A percentile compares a stretch with the other conserved stretches of the same genome.
Conservation (phyloP, 1,139 yeast species). For the Magnusiomyces magnusii region DNA sequence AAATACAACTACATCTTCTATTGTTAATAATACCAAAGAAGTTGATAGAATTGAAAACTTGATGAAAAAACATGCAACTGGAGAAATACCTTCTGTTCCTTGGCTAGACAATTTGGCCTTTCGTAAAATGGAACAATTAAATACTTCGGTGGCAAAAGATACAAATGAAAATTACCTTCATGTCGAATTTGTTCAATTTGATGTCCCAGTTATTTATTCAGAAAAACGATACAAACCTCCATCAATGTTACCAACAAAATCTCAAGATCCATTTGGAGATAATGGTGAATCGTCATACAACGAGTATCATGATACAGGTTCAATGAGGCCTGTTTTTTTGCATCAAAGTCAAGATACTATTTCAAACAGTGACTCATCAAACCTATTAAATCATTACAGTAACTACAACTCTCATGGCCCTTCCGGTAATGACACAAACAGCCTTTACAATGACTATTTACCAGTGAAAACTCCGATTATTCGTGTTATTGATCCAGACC, state of each 20-base stretch:
- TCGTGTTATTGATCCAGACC: conserved; percentile 59
- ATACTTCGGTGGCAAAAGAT: conserved; percentile 23
- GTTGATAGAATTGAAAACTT: conserved; percentile 44
- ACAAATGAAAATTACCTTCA: conserved; percentile 41
- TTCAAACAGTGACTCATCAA: conserved; percentile 6
- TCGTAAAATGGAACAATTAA: conserved; percentile 46
- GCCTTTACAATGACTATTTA: conserved; percentile 14
- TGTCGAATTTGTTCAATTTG: conserved; percentile 69
- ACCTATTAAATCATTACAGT: conserved; percentile 4
- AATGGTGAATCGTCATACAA: conserved; percentile 4
- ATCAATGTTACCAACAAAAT: conserved; percentile 21
- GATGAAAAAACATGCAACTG: conserved; percentile 59
- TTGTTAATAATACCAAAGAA: conserved; percentile 26
- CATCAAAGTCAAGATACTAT: neutral
- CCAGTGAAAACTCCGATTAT: conserved; percentile 32
- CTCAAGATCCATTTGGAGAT: conserved; percentile 9
- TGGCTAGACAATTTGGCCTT: conserved; percentile 75
- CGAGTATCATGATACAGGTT: conserved; percentile 5
- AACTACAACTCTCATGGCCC: conserved; percentile 3
- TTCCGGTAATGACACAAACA: conserved; percentile 7
- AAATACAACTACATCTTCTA: conserved; percentile 28
- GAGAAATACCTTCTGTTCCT: conserved; percentile 50
- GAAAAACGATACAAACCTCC: conserved; percentile 43
- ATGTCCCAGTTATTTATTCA: conserved; percentile 72
- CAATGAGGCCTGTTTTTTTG: neutral